A percentile compares a stretch with the other conserved stretches of the same genome.
Conservation (phyloP, 1,284 basidiomycete genomes). For the Marasmius sp. region DNA sequence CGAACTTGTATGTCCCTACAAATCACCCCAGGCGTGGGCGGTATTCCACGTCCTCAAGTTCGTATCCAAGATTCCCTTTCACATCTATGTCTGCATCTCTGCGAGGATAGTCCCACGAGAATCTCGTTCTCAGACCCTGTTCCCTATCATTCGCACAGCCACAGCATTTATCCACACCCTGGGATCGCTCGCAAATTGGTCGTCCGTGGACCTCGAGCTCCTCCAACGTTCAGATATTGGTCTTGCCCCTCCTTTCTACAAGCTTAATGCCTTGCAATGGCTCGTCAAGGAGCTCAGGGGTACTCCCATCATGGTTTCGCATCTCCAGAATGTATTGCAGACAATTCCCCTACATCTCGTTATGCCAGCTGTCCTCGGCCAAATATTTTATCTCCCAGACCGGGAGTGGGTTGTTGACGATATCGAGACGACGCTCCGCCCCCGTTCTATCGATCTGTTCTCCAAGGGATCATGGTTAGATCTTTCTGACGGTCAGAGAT, state of each 20-base stretch:
- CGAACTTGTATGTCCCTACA: neutral
- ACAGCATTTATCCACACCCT: neutral
- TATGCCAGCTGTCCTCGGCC: neutral
- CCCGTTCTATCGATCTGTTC: too few relatives aligned
- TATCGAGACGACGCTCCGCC: too few relatives aligned
- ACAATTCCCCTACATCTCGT: neutral
- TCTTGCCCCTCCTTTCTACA: neutral
- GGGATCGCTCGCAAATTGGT: neutral
- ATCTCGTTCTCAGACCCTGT: too few relatives aligned
- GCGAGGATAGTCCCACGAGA: too few relatives aligned
- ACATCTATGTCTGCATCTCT: neutral
- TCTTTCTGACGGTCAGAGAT: too few relatives aligned
- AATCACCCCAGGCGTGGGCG: neutral
- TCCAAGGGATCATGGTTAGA: too few relatives aligned
- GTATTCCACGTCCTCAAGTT: neutral
- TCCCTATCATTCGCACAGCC: too few relatives aligned
- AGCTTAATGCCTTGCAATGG: neutral
- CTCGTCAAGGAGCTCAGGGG: neutral
- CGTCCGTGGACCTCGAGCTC: neutral
- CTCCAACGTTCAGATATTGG: neutral
- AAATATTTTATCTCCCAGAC: too few relatives aligned
- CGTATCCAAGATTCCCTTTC: neutral
- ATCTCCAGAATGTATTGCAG: neutral
- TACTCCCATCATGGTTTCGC: neutral
- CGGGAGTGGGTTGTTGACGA: too few relatives aligned